Conservation (phyloP, 371 early-diverging fungal species). For the Mucor irregularis region DNA sequence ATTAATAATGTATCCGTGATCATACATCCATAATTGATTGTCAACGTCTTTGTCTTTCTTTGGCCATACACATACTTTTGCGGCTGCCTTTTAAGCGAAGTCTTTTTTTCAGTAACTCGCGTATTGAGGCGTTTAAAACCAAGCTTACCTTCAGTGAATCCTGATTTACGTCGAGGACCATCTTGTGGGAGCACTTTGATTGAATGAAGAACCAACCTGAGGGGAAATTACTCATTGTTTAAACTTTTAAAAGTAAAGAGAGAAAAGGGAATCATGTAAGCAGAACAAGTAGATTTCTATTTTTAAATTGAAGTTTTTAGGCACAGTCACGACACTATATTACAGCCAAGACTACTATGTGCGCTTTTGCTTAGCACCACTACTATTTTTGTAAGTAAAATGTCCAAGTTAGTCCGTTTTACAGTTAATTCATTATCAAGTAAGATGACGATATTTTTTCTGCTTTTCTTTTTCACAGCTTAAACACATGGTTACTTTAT, state of each 20-base stretch:
- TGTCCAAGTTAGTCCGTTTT: too few species aligned
- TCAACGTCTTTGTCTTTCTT: constrained; percentile 37
- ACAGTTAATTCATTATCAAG: too few species aligned
- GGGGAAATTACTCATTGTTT: constrained; percentile 42
- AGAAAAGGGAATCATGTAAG: too few species aligned
- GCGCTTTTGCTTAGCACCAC: too few species aligned
- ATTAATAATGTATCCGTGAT: constrained; percentile 23
- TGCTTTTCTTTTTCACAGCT: too few species aligned
- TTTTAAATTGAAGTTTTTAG: too few species aligned
- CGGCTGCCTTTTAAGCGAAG: constrained; percentile 27
- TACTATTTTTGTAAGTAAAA: too few species aligned
- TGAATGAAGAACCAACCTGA: constrained; percentile 53
- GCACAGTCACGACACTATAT: too few species aligned
- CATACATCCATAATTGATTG: constrained; percentile 37
- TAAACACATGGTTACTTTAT: too few species aligned
- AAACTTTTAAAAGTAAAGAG: neutral
- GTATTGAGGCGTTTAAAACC: neutral
- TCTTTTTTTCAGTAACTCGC: neutral
- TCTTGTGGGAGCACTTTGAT: constrained; percentile 41
- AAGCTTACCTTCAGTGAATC: constrained; percentile 45
- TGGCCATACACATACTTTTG: constrained; percentile 43
- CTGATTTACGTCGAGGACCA: constrained; percentile 45
- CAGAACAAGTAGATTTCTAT: too few species aligned
- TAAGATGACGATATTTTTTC: too few species aligned
- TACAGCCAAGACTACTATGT: too few species aligned